Conservation (phyloP, 2,329 filamentous ascomycete species). For the Aspergillus hortae region DNA sequence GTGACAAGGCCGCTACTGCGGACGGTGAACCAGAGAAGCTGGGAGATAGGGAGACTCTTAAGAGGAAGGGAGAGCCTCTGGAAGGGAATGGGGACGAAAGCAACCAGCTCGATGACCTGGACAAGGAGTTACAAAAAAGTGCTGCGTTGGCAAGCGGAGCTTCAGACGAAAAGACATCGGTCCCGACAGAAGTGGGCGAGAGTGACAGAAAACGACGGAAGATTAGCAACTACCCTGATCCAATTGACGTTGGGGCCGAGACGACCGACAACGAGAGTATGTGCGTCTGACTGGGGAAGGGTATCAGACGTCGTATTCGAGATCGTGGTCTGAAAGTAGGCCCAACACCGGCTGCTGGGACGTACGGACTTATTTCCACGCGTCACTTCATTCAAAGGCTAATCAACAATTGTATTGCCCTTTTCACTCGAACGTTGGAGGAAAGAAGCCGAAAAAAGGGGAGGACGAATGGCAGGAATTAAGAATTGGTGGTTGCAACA, state of each 20-base stretch:
- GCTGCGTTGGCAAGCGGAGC: neutral
- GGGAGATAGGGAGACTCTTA: neutral
- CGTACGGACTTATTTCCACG: too few species aligned
- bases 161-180: constrained; percentile 3
- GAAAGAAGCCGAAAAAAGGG: too few species aligned
- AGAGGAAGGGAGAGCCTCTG: neutral
- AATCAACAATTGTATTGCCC: too few species aligned
- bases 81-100: too few species aligned
- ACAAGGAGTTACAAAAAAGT: neutral
- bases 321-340: neutral
- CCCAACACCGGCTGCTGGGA: neutral
- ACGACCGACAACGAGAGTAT: constrained; percentile 18
- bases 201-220: constrained; percentile 26
- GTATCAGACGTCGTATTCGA: neutral
- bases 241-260: constrained; percentile 26
- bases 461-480: too few species aligned
- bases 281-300: neutral
- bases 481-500: too few species aligned
- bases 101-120: neutral
- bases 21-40: neutral
- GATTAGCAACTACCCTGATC: constrained; percentile 28
- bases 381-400: too few species aligned
- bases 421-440: too few species aligned
- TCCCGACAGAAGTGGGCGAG: constrained; percentile 10
- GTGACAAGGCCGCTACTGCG: neutral